These are phyloP conservation scores for Suillus sp. DNA, from an alignment of 768 basidiomycete species.

Conservation along the genomic window DNA sequence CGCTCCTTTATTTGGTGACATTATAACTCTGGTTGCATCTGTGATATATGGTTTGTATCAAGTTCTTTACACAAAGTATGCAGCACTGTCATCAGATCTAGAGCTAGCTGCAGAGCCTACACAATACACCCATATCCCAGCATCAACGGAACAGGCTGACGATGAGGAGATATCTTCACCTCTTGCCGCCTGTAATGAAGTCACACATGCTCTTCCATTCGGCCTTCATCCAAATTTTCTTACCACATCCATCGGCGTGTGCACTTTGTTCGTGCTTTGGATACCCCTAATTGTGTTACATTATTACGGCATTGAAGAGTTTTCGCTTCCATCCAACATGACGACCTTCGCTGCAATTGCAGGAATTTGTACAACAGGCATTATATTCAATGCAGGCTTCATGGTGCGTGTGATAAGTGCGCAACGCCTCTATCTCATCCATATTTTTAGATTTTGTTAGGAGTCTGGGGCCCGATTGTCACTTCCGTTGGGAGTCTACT, in stretches of 20 bases:
- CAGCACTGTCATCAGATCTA: conserved; percentile 67
- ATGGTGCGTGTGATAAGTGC: conserved; percentile 56
- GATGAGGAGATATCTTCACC: conserved; percentile 24
- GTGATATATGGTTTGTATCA: conserved; percentile 77
- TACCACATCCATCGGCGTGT: conserved; percentile 77
- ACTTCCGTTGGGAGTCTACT: conserved; percentile 90
- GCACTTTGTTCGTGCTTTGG: conserved; percentile 76
- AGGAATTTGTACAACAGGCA: conserved; percentile 70
- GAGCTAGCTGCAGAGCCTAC: conserved; percentile 44
- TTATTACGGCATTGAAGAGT: conserved; percentile 61
- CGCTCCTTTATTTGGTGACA: conserved; percentile 69
- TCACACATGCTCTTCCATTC: conserved; percentile 67
- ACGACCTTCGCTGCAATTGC: conserved; percentile 52
- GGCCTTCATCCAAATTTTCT: conserved; percentile 84
- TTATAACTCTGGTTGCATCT: conserved; percentile 72
- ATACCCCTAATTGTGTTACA: conserved; percentile 78
- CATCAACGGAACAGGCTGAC: conserved; percentile 34
- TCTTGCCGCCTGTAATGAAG: conserved; percentile 30
- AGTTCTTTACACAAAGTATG: conserved; percentile 82
- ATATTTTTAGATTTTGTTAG: conserved; percentile 64
- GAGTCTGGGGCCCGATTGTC: conserved; percentile 86
- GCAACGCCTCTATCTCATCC: neutral
- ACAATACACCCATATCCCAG: conserved; percentile 48
- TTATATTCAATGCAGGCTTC: conserved; percentile 81
- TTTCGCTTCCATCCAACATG: conserved; percentile 59